Evolutionary conservation across 169 alveolate genomes (phyloP).

Genomic region (Babesia gibsoni): DNA sequence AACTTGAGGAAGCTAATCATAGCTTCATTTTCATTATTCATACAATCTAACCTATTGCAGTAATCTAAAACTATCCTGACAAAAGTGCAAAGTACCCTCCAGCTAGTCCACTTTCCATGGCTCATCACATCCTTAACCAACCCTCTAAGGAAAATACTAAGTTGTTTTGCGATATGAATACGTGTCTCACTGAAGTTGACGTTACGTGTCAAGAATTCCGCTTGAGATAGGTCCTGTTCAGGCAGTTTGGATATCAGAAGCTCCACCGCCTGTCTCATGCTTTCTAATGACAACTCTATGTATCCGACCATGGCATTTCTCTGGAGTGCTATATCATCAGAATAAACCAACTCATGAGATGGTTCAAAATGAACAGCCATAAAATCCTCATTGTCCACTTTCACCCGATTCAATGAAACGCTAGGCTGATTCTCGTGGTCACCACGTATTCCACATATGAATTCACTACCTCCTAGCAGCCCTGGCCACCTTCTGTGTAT

Average conservation of each 20-base stretch:
- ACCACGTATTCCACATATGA: conserved; percentile 1
- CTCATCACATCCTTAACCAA: conserved; percentile 12
- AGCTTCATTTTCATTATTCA: not conserved
- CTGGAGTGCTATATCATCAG: not conserved
- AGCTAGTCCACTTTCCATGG: conserved; percentile 3
- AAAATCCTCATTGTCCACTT: not conserved
- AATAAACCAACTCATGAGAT: not conserved
- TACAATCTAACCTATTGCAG: not conserved
- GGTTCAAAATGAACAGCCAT: not conserved
- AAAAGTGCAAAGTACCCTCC: not conserved
- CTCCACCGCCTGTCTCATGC: conserved; percentile 5
- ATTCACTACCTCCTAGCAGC: conserved; percentile 16
- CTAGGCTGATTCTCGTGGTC: not conserved
- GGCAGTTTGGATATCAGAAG: not conserved
- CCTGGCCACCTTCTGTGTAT: conserved; percentile 17
- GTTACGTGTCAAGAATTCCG: not conserved
- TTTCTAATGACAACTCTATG: conserved; percentile 18
- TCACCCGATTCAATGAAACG: not conserved
- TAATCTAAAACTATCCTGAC: conserved; percentile 5
- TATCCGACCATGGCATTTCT: not conserved
- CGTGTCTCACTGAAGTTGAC: not conserved
- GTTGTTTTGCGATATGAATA: not conserved
- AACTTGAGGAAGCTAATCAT: conserved; percentile 13
- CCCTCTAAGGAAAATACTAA: not conserved
- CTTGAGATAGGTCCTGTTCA: not conserved